phyloP scores from a whole-genome alignment of 2,329 filamentous ascomycete genomes.

The Clathrospora elynae region DNA sequence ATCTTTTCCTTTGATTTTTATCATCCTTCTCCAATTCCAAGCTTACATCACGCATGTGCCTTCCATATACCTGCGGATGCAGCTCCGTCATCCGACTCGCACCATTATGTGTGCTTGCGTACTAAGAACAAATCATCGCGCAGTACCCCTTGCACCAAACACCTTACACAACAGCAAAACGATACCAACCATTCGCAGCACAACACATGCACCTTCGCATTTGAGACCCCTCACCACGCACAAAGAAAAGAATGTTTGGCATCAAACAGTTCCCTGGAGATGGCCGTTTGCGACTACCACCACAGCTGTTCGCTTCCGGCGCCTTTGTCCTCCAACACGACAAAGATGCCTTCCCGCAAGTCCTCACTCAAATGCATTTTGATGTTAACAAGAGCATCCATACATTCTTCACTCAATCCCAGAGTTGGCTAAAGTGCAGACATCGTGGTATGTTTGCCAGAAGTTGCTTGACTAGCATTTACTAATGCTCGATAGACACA shows the following conservation, averaged over 20 bases:
- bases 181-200: slow-evolving; percentile 4
- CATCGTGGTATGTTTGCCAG: slow-evolving; percentile 13
- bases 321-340: slow-evolving; percentile 28
- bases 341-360: slow-evolving; percentile 20
- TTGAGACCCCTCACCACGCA: slow-evolving; percentile 14
- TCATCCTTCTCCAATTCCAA: too few relatives aligned
- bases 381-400: background rate
- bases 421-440: background rate
- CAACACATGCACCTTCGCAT: background rate
- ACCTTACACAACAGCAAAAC: slow-evolving; percentile 8
- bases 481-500: slow-evolving; percentile 4
- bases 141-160: background rate
- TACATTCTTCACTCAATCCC: background rate
- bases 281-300: slow-evolving; percentile 25
- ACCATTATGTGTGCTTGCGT: background rate
- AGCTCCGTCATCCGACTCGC: too few relatives aligned
- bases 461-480: background rate
- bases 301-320: slow-evolving; percentile 23
- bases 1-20: too few relatives aligned
- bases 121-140: background rate
- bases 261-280: slow-evolving; percentile 12
- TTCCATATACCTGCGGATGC: too few relatives aligned
- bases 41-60: too few relatives aligned
- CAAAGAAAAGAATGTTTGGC: slow-evolving; percentile 22
- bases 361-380: slow-evolving; percentile 8